Percentiles rank a stretch among this genome's conserved stretches.
Evolutionary conservation across 1,284 basidiomycete genomes (phyloP).

Genomic region (Cryptococcus wingfieldii): DNA sequence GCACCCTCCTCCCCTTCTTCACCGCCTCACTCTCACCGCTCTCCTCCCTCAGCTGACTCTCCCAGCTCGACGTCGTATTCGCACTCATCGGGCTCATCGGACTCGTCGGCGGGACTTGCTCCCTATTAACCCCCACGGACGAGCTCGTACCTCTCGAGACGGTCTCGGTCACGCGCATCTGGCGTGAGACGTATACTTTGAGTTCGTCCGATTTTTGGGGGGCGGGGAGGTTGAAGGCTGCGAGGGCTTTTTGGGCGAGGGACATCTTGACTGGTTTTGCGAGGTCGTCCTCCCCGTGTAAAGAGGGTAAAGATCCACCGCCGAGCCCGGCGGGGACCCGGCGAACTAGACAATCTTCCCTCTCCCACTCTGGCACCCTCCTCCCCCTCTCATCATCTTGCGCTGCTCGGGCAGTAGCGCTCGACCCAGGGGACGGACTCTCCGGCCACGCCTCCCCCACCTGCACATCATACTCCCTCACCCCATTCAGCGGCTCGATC

Average conservation of each 20-base stretch:
- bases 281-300: background rate
- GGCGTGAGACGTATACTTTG: constrained; percentile 24
- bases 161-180: constrained; percentile 25
- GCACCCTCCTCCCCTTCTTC: constrained; percentile 19
- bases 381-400: too few relatives aligned
- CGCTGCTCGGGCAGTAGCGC: background rate
- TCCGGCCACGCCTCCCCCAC: constrained; percentile 19
- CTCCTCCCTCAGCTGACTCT: background rate
- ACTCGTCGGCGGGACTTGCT: background rate
- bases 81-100: background rate
- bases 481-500: constrained; percentile 23
- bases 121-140: background rate
- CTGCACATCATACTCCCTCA: constrained; percentile 14
- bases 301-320: background rate
- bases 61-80: background rate
- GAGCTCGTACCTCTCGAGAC: background rate
- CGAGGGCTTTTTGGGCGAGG: constrained; percentile 13
- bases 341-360: constrained; percentile 27
- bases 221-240: constrained; percentile 9
- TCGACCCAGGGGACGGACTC: background rate
- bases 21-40: background rate
- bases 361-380: constrained; percentile 21
- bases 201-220: constrained; percentile 8
- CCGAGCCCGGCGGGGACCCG: background rate
- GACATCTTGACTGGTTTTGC: background rate